Evolutionary conservation across 2,329 filamentous ascomycete genomes (phyloP).

Genomic region (Trichoderma lentiforme): DNA sequence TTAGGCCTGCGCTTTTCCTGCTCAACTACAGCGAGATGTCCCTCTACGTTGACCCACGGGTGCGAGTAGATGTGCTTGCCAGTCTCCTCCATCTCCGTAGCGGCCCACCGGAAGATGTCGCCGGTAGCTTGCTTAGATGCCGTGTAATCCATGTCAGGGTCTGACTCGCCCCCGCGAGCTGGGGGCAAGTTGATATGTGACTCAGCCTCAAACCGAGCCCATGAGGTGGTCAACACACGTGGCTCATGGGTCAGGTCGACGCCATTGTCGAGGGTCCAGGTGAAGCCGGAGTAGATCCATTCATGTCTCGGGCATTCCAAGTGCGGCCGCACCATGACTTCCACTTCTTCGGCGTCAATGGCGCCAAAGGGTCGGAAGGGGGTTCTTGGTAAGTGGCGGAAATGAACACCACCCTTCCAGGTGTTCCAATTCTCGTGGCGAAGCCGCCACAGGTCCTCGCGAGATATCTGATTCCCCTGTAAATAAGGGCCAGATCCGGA

Average conservation of each 20-base stretch:
- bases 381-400: not conserved
- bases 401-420: not conserved
- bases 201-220: not conserved
- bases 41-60: not conserved
- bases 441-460: conserved; percentile 15
- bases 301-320: not conserved
- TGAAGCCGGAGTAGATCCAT: not conserved
- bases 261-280: not conserved
- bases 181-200: not conserved
- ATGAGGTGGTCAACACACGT: not conserved
- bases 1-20: not conserved
- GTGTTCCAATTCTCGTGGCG: conserved; percentile 8
- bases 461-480: not conserved
- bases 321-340: not conserved
- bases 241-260: not conserved
- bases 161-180: not conserved
- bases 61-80: conserved; percentile 8
- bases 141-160: not conserved
- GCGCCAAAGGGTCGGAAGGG: conserved; percentile 6
- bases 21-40: not conserved
- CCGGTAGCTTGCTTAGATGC: conserved; percentile 2
- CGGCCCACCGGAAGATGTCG: conserved; percentile 5
- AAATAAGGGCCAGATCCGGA: conserved; percentile 9
- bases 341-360: not conserved
- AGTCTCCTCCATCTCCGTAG: conserved; percentile 1